Conservation (phyloP, 139 green algal species). For the Coelastrella sp. region DNA sequence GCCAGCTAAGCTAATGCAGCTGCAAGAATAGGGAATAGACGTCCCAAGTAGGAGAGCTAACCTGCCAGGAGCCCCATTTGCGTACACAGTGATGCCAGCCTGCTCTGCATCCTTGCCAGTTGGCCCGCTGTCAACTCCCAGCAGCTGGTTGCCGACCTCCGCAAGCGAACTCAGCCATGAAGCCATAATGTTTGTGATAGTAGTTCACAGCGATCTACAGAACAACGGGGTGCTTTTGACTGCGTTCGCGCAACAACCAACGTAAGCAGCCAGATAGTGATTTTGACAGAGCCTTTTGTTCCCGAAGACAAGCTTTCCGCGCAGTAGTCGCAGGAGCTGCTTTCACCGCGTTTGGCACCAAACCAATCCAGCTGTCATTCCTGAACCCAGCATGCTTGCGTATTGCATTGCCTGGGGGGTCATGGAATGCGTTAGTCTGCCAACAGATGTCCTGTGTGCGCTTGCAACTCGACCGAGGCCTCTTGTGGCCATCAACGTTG, state of each 20-base stretch:
- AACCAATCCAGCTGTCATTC: neutral
- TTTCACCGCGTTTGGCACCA: too few species aligned
- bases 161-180: slow-evolving; percentile 24
- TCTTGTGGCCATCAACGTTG: too few species aligned
- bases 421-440: too few species aligned
- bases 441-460: too few species aligned
- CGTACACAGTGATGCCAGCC: slow-evolving; percentile 25
- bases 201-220: neutral
- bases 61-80: slow-evolving; percentile 2
- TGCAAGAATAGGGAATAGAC: neutral
- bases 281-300: neutral
- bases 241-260: slow-evolving; percentile 6
- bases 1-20: neutral
- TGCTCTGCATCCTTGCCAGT: neutral
- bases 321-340: too few species aligned
- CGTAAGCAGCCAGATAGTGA: neutral
- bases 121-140: neutral
- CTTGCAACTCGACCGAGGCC: too few species aligned
- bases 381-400: neutral
- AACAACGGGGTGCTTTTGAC: neutral
- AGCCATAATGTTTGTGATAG: neutral
- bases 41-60: neutral
- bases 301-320: too few species aligned
- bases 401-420: neutral
- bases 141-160: slow-evolving; percentile 18